Percentiles rank a stretch among this genome's conserved stretches.
phyloP scores from a whole-genome alignment of 495 filamentous ascomycete genomes.

The Darksidea phi region DNA sequence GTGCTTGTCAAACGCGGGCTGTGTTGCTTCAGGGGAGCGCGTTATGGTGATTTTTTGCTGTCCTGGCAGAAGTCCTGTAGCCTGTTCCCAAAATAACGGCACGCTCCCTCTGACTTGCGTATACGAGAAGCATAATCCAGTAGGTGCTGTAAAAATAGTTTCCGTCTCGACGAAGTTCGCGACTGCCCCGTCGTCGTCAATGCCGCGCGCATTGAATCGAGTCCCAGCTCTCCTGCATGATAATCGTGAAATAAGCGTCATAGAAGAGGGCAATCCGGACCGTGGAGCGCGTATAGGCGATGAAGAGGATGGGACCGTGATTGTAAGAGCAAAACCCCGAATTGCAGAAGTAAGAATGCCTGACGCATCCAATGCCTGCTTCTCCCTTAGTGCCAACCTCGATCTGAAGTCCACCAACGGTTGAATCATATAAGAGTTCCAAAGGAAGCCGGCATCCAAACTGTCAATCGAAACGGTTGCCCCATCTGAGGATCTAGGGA shows the following conservation, averaged over 20 bases:
- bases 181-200: conserved; percentile 96
- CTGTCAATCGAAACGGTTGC: conserved; percentile 46
- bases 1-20: conserved; percentile 93
- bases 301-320: conserved; percentile 72
- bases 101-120: conserved; percentile 89
- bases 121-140: conserved; percentile 83
- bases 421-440: conserved; percentile 97
- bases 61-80: conserved; percentile 78
- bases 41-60: conserved; percentile 95
- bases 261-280: conserved; percentile 72
- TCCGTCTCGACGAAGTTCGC: conserved; percentile 85
- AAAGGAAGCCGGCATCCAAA: conserved; percentile 85
- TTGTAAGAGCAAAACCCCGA: conserved; percentile 81
- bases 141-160: conserved; percentile 69
- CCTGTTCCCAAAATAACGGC: conserved; percentile 96
- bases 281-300: conserved; percentile 48
- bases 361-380: conserved; percentile 72
- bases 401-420: conserved; percentile 87
- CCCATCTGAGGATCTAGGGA: conserved; percentile 34
- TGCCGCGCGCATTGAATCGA: conserved; percentile 91
- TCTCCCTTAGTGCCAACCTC: conserved; percentile 69
- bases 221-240: conserved; percentile 92
- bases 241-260: conserved; percentile 88
- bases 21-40: conserved; percentile 83
- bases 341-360: conserved; percentile 91